Evolutionary conservation across 371 early-diverging fungal genomes (phyloP).

Genomic region (Lichtheimia corymbifera): DNA sequence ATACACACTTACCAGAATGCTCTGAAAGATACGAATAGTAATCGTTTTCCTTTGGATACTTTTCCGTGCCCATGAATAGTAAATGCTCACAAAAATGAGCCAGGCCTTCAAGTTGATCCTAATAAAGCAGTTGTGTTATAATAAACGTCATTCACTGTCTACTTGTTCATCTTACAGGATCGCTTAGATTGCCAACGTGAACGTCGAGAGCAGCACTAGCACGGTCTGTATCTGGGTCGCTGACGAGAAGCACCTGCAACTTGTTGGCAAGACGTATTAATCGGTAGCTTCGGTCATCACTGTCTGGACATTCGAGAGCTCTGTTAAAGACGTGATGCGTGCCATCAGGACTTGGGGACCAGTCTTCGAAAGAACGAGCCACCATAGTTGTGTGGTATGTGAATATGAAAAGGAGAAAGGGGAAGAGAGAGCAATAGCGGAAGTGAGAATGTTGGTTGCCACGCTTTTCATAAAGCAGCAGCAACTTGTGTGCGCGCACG

Average conservation of each 20-base stretch:
- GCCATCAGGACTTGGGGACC: constrained; percentile 17
- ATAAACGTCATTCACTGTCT: background rate
- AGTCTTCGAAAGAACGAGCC: constrained; percentile 11
- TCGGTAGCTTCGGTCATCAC: constrained; percentile 78
- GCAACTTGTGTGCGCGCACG: background rate
- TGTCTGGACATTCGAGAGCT: constrained; percentile 52
- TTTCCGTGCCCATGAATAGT: constrained; percentile 83
- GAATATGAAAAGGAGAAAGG: background rate
- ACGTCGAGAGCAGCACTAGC: constrained; percentile 88
- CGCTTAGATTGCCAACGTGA: constrained; percentile 82
- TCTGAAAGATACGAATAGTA: constrained; percentile 83
- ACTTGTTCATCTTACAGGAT: constrained; percentile 49
- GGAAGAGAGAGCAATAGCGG: constrained; percentile 10
- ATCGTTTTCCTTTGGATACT: constrained; percentile 93
- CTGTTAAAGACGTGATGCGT: constrained; percentile 18
- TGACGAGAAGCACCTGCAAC: constrained; percentile 76
- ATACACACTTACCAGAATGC: constrained; percentile 70
- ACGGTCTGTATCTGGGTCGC: constrained; percentile 80
- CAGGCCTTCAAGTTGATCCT: constrained; percentile 80
- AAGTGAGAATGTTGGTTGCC: background rate
- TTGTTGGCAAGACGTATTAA: constrained; percentile 74
- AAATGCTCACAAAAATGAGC: constrained; percentile 99
- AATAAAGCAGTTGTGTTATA: background rate
- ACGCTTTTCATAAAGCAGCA: constrained; percentile 3
- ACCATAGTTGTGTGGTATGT: constrained; percentile 7